These are phyloP conservation scores for Arthrobotrys conoides DNA, from an alignment of 2,329 filamentous ascomycete genomes.

Conservation along the genomic window DNA sequence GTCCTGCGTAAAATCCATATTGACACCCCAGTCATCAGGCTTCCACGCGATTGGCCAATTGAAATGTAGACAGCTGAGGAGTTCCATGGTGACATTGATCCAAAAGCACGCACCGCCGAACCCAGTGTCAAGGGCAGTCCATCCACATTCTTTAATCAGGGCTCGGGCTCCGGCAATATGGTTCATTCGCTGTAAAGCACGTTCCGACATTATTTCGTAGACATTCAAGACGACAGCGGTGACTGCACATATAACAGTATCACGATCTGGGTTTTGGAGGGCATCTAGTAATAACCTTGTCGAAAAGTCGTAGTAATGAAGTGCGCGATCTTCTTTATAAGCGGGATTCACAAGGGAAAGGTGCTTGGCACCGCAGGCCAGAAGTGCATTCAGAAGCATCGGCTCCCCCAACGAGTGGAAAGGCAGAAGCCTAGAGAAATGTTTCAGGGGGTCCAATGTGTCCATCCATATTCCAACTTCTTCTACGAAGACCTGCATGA, in stretches of 20 bases:
- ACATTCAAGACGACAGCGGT: slow-evolving; percentile 91
- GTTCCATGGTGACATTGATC: slow-evolving; percentile 90
- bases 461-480: slow-evolving; percentile 97
- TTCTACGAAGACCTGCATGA: slow-evolving; percentile 92
- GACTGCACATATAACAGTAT: slow-evolving; percentile 86
- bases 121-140: slow-evolving; percentile 83
- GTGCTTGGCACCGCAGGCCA: slow-evolving; percentile 90
- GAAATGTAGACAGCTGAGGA: slow-evolving; percentile 88
- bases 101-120: slow-evolving; percentile 92
- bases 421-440: slow-evolving; percentile 87
- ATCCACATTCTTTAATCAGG: slow-evolving; percentile 88
- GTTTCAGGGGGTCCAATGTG: slow-evolving; percentile 84
- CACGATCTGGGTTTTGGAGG: slow-evolving; percentile 85
- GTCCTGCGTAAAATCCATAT: slow-evolving; percentile 78
- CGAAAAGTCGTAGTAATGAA: slow-evolving; percentile 87
- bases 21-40: slow-evolving; percentile 88
- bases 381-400: slow-evolving; percentile 88
- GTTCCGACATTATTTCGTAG: slow-evolving; percentile 92
- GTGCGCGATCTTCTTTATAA: slow-evolving; percentile 81
- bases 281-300: slow-evolving; percentile 82
- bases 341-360: slow-evolving; percentile 78
- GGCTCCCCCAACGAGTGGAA: slow-evolving; percentile 85
- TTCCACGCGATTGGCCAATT: slow-evolving; percentile 91
- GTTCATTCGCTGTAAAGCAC: slow-evolving; percentile 83
- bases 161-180: slow-evolving; percentile 88